Evolutionary conservation across 768 basidiomycete species (phyloP), one percentile per base, ranked within the genome.

Genomic region (Mycena rosella): DNA sequence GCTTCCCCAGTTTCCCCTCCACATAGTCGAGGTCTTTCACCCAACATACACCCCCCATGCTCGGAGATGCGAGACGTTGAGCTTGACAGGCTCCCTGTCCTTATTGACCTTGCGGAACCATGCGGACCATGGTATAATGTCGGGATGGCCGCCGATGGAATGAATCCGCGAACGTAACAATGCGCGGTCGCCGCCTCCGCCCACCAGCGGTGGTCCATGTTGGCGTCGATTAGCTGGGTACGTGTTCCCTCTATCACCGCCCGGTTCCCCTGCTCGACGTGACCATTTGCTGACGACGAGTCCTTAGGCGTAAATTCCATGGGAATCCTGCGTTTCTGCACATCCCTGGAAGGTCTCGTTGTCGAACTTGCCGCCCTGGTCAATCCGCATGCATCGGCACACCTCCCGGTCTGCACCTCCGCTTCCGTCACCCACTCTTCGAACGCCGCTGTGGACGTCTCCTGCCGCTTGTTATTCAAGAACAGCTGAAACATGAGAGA

Each of bases 281-380:
- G 57, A 0, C 78, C 76, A 32, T 79, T 78, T 17, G 76, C 74
- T 26, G 75, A 52, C 15, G 74, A 77, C 1, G 74, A 74, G 44
- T 72, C 22, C 42, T 71, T 67, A 73, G 60, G 29, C 51, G 68
- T 4, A 14, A 13, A 29, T 26, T 66, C 65, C 7, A 66, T n/a
- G 20, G 2, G 24, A 15, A 78, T 77, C 1, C 80, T 77, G 18
- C 74, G 52, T 7, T 60, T 42, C n/a, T 0, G 8, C 20, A 17
- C 72, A 67, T 1, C 18, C 44, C 11, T 70, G 29, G 56, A 77
- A 79, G 9, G 73, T 47, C 0, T 63, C 30, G 56, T 73, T 75
- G 3, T 74, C 47, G 42, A 74, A 80, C 66, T 80, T 77, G 2
- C 72, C 70, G 5, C 80, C 80, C 15, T 71, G 60, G 57, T 82